phyloP scores from a whole-genome alignment of 192 early-diverging fungal species.

The Entrophospora sp. region DNA sequence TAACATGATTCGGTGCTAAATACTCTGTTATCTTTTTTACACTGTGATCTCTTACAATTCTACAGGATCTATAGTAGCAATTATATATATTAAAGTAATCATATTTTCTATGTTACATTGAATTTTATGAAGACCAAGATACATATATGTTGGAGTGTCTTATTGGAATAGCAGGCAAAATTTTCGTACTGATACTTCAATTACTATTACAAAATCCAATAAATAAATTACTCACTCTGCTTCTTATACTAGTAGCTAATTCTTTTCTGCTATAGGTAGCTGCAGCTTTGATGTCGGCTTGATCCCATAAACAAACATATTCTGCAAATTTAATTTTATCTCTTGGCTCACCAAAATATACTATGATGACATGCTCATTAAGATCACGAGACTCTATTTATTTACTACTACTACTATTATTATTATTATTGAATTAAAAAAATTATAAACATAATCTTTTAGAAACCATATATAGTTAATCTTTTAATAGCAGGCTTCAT shows the following conservation, averaged over 20 bases:
- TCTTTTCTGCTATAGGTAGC: conserved; percentile 83
- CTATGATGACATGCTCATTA: too few species aligned
- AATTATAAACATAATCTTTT: too few species aligned
- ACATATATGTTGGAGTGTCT: conserved; percentile 84
- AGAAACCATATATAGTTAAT: conserved; percentile 88
- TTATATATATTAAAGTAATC: background rate
- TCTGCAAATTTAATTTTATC: too few species aligned
- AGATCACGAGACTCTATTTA: too few species aligned
- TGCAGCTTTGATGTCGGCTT: conserved; percentile 88
- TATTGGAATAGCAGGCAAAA: conserved; percentile 85
- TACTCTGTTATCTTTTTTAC: conserved; percentile 17
- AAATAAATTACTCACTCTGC: conserved; percentile 85
- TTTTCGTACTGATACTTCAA: conserved; percentile 83
- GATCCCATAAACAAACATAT: too few species aligned
- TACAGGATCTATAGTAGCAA: conserved; percentile 15
- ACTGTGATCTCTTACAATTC: conserved; percentile 25
- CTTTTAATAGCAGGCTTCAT: too few species aligned
- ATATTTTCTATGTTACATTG: background rate
- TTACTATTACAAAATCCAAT: conserved; percentile 87
- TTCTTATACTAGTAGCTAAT: conserved; percentile 68
- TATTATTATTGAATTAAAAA: background rate
- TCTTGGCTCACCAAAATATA: too few species aligned
- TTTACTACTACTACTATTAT: too few species aligned
- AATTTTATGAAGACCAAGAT: too few species aligned
- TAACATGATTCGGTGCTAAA: background rate